A percentile compares a stretch with the other conserved stretches of the same genome.
phyloP scores from a whole-genome alignment of 306 rosid genomes.

The Calophaca sinica region DNA sequence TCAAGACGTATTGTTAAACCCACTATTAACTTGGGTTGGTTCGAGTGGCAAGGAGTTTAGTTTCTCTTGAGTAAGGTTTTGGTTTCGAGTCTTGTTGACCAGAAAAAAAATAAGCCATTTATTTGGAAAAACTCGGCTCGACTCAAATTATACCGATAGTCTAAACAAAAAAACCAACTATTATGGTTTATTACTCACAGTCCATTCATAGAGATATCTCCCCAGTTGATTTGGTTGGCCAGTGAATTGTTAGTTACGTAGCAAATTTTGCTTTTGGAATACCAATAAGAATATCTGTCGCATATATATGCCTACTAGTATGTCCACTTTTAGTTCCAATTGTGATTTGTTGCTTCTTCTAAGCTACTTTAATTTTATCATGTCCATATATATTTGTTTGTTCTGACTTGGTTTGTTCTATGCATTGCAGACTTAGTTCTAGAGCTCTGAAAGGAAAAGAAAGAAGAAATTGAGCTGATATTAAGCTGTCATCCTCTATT shows the following conservation, averaged over 20 bases:
- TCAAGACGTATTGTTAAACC: no score
- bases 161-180: no score
- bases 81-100: no score
- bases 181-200: no score
- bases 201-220: background rate
- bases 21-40: no score
- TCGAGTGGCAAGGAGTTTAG: no score
- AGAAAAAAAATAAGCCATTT: no score
- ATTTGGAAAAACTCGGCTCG: no score
- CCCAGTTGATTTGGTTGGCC: background rate
- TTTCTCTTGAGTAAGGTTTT: no score
- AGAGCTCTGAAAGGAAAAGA: slow-evolving; percentile 72
- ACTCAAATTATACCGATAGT: no score
- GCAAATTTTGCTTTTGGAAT: background rate
- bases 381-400: slow-evolving; percentile 4
- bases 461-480: slow-evolving; percentile 46
- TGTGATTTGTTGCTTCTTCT: no score
- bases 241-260: background rate
- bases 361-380: no score
- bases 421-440: slow-evolving; percentile 72
- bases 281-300: background rate
- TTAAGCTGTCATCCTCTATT: slow-evolving; percentile 34
- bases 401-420: slow-evolving; percentile 35
- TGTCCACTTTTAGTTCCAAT: background rate
- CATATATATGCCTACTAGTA: background rate